These are phyloP conservation scores for Penicillium ucsense DNA, from an alignment of 495 filamentous ascomycete species.

Conservation along the genomic window DNA sequence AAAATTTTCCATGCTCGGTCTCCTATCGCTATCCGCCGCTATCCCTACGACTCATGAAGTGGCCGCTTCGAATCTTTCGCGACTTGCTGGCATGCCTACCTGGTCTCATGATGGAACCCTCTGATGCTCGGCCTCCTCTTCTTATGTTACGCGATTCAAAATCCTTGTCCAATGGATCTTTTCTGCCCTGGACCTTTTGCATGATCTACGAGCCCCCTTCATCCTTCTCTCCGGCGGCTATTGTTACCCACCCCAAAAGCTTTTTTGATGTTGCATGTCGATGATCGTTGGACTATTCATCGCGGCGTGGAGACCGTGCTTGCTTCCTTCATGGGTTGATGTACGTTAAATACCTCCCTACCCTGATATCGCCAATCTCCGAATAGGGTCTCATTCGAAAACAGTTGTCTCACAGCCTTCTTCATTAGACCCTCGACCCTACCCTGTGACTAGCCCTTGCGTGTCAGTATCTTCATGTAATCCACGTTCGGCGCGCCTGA, in stretches of 20 bases:
- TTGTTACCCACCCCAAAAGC: slow-evolving; percentile 16
- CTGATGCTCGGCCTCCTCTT: slow-evolving; percentile 5
- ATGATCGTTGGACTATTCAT: slow-evolving; percentile 24
- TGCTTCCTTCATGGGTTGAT: slow-evolving; percentile 60
- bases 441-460: slow-evolving; percentile 23
- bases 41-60: neutral
- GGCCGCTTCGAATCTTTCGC: slow-evolving; percentile 22
- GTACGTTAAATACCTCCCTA: slow-evolving; percentile 66
- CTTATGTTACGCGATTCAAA: slow-evolving; percentile 15
- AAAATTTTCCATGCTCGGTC: too few relatives aligned
- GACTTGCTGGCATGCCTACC: slow-evolving; percentile 25
- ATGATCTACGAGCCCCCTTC: slow-evolving; percentile 20
- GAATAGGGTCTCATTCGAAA: slow-evolving; percentile 44
- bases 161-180: slow-evolving; percentile 20
- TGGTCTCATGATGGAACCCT: slow-evolving; percentile 22
- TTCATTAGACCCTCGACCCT: slow-evolving; percentile 34
- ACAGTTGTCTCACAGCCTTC: slow-evolving; percentile 43
- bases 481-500: slow-evolving; percentile 21
- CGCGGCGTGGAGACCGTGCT: slow-evolving; percentile 43
- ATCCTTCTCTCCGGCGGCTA: slow-evolving; percentile 20
- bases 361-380: slow-evolving; percentile 35
- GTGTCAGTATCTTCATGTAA: slow-evolving; percentile 27
- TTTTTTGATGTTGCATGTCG: slow-evolving; percentile 27
- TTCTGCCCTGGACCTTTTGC: slow-evolving; percentile 24
- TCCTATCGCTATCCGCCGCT: too few relatives aligned